Evolutionary conservation across 345 rosid genomes (phyloP), one percentile per base, ranked within the genome.

Genomic region (Draba incana): DNA sequence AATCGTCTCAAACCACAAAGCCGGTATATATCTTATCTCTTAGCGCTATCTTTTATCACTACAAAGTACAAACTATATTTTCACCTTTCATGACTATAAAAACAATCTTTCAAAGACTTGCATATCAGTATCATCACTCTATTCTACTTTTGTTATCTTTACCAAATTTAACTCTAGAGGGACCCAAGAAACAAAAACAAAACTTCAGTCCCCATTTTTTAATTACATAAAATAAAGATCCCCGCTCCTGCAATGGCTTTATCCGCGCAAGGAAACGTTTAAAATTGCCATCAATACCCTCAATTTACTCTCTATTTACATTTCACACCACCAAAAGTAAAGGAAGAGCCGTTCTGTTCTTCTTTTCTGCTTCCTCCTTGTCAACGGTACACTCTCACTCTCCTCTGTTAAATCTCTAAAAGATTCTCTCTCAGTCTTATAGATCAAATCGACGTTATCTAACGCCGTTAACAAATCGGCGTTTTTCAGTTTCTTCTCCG

Each of bases 391-490:
- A 46, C 42, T 1, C 51, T 30, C 16, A 50, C 28, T 62, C 8
- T 2, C 57, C 58, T 69, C 33, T n/a, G 46, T 38, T 44, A n/a
- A 33, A 47, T 38, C 39, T 14, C 31, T 49, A 6, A 30, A 30
- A 35, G 5, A 49, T 33, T 33, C 39, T 35, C n/a, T 44, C 74
- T 55, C 72, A 57, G 35, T 78, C 35, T 43, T n/a, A n/a, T n/a
- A 61, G 27, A 44, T 27, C 54, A 49, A 28, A 49, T 28, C 74
- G 74, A 74, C 83, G 80, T 75, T 77, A 69, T 11, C 59, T 66
- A 70, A 75, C 79, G 78, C 74, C 76, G 83, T 83, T 79, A 64
- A 20, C 30, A 51, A 73, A 38, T 75, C 68, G 46, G 69, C 70
- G 78, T 61, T 75, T 35, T 35, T 82, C 44, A 39, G 14, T 58